Percentiles rank a stretch among this genome's conserved stretches.
Conservation (phyloP, 2,329 filamentous ascomycete species). For the Samsoniella hepiali region DNA sequence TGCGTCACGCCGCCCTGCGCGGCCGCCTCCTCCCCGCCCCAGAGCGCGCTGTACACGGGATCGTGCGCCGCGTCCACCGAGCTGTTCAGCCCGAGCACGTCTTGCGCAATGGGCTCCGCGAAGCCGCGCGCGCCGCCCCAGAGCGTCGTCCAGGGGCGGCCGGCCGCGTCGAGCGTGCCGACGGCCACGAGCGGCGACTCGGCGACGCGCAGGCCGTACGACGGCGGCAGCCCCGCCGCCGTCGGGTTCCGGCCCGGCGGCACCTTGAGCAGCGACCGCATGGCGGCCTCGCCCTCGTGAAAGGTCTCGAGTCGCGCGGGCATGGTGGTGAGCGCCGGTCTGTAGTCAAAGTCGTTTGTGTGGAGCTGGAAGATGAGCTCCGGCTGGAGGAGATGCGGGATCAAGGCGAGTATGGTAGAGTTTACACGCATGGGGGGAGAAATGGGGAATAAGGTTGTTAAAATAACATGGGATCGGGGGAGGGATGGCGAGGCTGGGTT, state of each 20-base stretch:
- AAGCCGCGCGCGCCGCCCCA: constrained; percentile 75
- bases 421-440: constrained; percentile 7
- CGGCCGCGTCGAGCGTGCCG: constrained; percentile 64
- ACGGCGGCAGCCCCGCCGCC: constrained; percentile 55
- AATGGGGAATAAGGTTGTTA: not conserved
- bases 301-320: constrained; percentile 39
- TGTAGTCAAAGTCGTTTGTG: not conserved
- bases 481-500: not conserved
- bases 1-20: constrained; percentile 30
- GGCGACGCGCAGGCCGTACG: constrained; percentile 59
- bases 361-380: constrained; percentile 14
- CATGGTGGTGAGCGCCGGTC: constrained; percentile 23
- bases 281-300: constrained; percentile 63
- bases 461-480: not conserved
- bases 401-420: constrained; percentile 10
- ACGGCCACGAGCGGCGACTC: constrained; percentile 67
- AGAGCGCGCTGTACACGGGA: constrained; percentile 64
- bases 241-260: constrained; percentile 64
- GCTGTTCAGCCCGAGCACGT: constrained; percentile 61
- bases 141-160: constrained; percentile 71
- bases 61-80: constrained; percentile 61
- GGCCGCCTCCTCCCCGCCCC: constrained; percentile 34
- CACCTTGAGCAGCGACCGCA: constrained; percentile 61
- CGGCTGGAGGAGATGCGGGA: constrained; percentile 5
- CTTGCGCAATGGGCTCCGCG: constrained; percentile 57